Conservation (phyloP, 108 stramenopile species). For the Cyclotella baltica region DNA sequence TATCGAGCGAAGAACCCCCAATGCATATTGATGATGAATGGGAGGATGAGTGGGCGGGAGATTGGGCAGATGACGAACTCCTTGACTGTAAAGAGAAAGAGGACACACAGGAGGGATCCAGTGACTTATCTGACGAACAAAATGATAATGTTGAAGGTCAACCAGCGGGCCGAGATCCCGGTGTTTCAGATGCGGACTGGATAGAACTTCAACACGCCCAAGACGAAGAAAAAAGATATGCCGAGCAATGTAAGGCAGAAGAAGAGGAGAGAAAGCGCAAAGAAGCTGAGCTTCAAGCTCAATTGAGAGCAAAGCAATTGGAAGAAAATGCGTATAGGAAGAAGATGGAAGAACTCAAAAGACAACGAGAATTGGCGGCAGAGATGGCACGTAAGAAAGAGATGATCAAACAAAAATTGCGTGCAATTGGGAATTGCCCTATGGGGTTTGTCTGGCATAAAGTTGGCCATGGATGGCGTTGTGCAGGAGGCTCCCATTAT, state of each 20-base stretch:
- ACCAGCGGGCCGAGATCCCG: constrained; percentile 24
- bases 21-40: not conserved
- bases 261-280: constrained; percentile 7
- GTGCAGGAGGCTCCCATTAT: constrained; percentile 67
- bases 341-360: constrained; percentile 34
- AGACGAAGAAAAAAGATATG: constrained; percentile 21
- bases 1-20: not conserved
- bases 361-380: constrained; percentile 17
- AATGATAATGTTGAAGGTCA: constrained; percentile 17
- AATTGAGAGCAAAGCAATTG: constrained; percentile 9
- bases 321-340: constrained; percentile 40
- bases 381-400: constrained; percentile 29
- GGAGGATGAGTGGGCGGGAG: constrained; percentile 2
- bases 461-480: constrained; percentile 60
- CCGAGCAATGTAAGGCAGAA: constrained; percentile 27
- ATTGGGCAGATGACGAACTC: not conserved
- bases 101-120: constrained; percentile 1
- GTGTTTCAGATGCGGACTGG: constrained; percentile 43
- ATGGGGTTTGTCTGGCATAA: constrained; percentile 59
- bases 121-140: not conserved
- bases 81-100: constrained; percentile 8
- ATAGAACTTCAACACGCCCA: constrained; percentile 33
- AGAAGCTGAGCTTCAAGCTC: constrained; percentile 25
- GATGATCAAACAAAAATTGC: constrained; percentile 42
- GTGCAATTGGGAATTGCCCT: constrained; percentile 52